These are phyloP conservation scores for Phytophthora palmivora DNA, from an alignment of 352 stramenopile genomes.

Conservation along the genomic window DNA sequence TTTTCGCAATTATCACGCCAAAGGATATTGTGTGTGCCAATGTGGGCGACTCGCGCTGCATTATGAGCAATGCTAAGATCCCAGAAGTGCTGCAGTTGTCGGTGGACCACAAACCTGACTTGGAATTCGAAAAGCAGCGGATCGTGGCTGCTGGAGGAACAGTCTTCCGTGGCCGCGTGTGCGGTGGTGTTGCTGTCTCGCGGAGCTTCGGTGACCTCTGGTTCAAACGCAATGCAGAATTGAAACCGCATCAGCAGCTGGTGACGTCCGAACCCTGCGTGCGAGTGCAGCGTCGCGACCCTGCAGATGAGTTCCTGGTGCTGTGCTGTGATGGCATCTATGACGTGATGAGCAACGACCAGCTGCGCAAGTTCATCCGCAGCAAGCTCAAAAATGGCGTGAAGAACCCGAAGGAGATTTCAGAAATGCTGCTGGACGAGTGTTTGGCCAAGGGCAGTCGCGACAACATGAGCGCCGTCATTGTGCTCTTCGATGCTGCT, in stretches of 20 bases:
- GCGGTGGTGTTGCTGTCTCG: conserved; percentile 84
- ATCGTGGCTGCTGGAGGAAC: conserved; percentile 85
- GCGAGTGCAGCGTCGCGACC: conserved; percentile 70
- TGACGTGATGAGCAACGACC: conserved; percentile 95
- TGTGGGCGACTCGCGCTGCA: conserved; percentile 86
- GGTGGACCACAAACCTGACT: conserved; percentile 87
- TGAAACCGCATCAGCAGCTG: conserved; percentile 86
- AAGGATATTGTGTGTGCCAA: conserved; percentile 88
- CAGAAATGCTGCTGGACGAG: conserved; percentile 82
- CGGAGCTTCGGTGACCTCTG: conserved; percentile 89
- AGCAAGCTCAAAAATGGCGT: conserved; percentile 66
- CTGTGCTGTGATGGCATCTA: conserved; percentile 95
- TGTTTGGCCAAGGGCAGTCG: conserved; percentile 83
- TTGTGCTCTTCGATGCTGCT: conserved; percentile 76
- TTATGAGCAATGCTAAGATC: conserved; percentile 79
- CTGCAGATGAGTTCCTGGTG: conserved; percentile 92
- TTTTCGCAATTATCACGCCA: conserved; percentile 84
- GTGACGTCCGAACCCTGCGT: conserved; percentile 88
- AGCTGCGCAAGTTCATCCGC: conserved; percentile 92
- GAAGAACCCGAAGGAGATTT: conserved; percentile 68
- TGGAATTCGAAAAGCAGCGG: conserved; percentile 88
- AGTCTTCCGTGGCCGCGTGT: conserved; percentile 87
- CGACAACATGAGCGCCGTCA: conserved; percentile 89
- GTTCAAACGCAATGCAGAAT: conserved; percentile 85
- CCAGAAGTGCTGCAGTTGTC: conserved; percentile 83